Evolutionary conservation across 371 early-diverging fungal species (phyloP).

Genomic region (Paraphysoderma sedebokerense): DNA sequence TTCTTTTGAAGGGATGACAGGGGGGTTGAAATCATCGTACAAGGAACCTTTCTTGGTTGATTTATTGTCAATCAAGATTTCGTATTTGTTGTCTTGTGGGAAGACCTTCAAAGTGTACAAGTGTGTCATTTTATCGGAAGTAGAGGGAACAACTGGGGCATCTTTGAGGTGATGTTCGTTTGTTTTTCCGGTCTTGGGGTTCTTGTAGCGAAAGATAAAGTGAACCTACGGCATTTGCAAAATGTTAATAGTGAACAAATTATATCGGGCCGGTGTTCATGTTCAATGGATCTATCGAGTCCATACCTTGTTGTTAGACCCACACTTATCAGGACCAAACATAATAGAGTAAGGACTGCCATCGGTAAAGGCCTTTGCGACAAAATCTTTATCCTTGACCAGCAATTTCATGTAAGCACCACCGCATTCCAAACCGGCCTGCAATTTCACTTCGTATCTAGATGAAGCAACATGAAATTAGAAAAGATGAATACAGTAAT

Average conservation of each 20-base stretch:
- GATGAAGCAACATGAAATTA: too few species aligned
- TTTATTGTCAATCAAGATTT: conserved; percentile 64
- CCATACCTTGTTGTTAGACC: conserved; percentile 73
- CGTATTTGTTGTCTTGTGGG: conserved; percentile 52
- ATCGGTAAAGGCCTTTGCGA: conserved; percentile 60
- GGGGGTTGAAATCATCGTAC: conserved; percentile 72
- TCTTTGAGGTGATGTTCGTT: conserved; percentile 62
- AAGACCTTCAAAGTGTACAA: conserved; percentile 80
- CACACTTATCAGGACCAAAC: conserved; percentile 92
- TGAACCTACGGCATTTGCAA: conserved; percentile 21
- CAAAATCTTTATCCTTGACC: conserved; percentile 36
- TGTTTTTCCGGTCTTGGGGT: conserved; percentile 37
- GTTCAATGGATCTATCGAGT: too few species aligned
- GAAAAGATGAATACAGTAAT: background rate
- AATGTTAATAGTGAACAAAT: too few species aligned
- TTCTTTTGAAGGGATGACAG: conserved; percentile 78
- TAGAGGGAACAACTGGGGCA: conserved; percentile 34
- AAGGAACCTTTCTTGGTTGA: conserved; percentile 46
- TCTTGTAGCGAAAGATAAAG: conserved; percentile 83
- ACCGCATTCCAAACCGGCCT: conserved; percentile 85
- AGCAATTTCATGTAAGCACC: conserved; percentile 91
- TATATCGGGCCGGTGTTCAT: too few species aligned
- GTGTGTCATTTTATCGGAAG: conserved; percentile 52
- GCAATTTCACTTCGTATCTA: conserved; percentile 93
- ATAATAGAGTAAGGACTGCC: conserved; percentile 86